Conservation (phyloP, 805 yeast species). For the Lipomyces kockii region DNA sequence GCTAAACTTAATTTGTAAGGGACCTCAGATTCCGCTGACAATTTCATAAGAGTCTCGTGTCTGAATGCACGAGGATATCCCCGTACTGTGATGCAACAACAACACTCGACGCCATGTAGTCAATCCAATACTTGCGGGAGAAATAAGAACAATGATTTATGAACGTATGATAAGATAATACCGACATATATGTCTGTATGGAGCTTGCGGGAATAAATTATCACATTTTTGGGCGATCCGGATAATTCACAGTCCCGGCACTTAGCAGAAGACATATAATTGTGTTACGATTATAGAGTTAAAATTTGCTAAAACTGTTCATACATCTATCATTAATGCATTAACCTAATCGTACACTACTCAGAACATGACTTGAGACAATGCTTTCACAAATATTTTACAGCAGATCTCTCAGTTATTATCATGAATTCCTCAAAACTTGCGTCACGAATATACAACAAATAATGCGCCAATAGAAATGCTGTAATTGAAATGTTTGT, state of each 20-base stretch:
- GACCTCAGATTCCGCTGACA: not conserved
- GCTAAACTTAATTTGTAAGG: not conserved
- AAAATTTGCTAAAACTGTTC: too few relatives aligned
- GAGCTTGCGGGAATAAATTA: too few relatives aligned
- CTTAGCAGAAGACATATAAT: too few relatives aligned
- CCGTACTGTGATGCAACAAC: too few relatives aligned
- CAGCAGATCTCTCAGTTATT: not conserved
- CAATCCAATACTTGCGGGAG: too few relatives aligned
- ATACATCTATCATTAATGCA: too few relatives aligned
- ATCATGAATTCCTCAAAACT: not conserved
- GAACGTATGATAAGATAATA: too few relatives aligned
- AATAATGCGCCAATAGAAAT: not conserved
- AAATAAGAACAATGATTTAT: not conserved
- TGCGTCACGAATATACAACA: not conserved
- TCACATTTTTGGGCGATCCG: too few relatives aligned
- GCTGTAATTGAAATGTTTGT: not conserved
- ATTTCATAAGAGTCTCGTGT: not conserved
- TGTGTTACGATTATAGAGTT: too few relatives aligned
- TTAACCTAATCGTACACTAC: not conserved
- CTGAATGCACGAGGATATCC: not conserved
- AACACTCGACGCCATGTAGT: too few relatives aligned
- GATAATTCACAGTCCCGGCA: too few relatives aligned
- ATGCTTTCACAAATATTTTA: not conserved
- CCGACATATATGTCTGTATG: too few relatives aligned
- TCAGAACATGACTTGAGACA: not conserved